Base-by-base conservation (phyloP, 345 rosid species). In the Ceriops tagal region DNA sequence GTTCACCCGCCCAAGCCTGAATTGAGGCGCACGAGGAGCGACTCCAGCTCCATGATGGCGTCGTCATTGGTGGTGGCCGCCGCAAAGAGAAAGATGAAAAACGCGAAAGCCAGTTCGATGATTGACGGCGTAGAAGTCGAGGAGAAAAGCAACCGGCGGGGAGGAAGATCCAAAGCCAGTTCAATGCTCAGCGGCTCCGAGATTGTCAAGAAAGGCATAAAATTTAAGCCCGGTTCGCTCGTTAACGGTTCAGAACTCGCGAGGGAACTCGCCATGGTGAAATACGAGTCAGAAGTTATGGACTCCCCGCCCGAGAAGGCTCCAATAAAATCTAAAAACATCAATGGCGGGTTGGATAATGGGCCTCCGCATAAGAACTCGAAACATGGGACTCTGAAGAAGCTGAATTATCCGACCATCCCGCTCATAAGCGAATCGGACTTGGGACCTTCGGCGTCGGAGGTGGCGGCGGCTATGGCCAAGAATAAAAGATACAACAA, bases 371-470 rank as follows among this genome's bases (percentile, higher is more conserved):
- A 39, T 2, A 39, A 39, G 16, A 39, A 39, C 27, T 73, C 21
- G 70, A 64, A 76, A 60, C 58, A 71, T 43, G 84, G 79, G 20
- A 70, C 77, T 19, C 82, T 80, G 53, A 73, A 73, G 62, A 70
- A 69, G 5, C 72, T 2, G 30, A 84, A 77, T 47, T 27, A 61
- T 15, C 81, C 71, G 5, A 80, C 77, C n/a, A 20, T 72, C 28
- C 74, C 68, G 20, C 8, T 76, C 8, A 68, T 85, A 65, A 88
- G 92, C 0, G 88, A 87, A 51, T 88, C 97, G 0, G 96, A 95
- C 30, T 58, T 92, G 65, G 99, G 99, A 9, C 99, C 99, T 0
- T 92, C 99, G 1, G 85, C 96, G 0, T 95, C 99, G 2, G 99
- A 89, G 75, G 92, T 95, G 69, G 96, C 95, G 7, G 85, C 87